Evolutionary conservation across 805 yeast species (phyloP).

Genomic region (Saccharomycopsis fibuligera): DNA sequence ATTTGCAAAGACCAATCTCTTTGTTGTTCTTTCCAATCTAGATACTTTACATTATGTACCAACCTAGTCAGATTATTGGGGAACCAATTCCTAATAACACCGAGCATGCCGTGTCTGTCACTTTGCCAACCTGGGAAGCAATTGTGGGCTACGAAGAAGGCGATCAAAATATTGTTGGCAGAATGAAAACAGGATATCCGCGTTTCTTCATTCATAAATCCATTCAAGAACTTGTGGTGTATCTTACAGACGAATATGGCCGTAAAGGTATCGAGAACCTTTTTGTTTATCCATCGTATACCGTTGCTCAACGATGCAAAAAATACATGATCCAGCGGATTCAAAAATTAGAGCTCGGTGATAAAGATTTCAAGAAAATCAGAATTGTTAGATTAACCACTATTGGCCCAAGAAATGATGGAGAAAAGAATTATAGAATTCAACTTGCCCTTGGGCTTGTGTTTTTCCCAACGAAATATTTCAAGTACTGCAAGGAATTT

Average conservation of each 20-base stretch:
- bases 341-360: constrained; percentile 28
- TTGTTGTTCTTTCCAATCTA: too few species aligned
- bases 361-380: constrained; percentile 31
- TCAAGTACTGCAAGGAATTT: constrained; percentile 67
- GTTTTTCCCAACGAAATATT: constrained; percentile 60
- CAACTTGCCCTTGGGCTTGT: constrained; percentile 73
- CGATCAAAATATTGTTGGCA: constrained; percentile 66
- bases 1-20: too few species aligned
- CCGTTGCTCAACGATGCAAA: constrained; percentile 78
- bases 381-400: constrained; percentile 72
- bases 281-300: constrained; percentile 71
- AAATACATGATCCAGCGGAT: constrained; percentile 46
- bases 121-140: constrained; percentile 92
- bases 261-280: constrained; percentile 68
- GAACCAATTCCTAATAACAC: constrained; percentile 85
- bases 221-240: constrained; percentile 48
- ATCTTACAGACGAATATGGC: constrained; percentile 65
- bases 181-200: constrained; percentile 87
- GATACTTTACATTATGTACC: too few species aligned
- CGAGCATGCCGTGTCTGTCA: constrained; percentile 90
- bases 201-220: constrained; percentile 66
- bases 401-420: constrained; percentile 53
- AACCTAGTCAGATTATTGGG: constrained; percentile 46
- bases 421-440: constrained; percentile 51
- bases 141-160: constrained; percentile 92